Evolutionary conservation across 1,284 basidiomycete species (phyloP), one percentile per base, ranked within the genome.

Genomic region (Termitomyces sp.): DNA sequence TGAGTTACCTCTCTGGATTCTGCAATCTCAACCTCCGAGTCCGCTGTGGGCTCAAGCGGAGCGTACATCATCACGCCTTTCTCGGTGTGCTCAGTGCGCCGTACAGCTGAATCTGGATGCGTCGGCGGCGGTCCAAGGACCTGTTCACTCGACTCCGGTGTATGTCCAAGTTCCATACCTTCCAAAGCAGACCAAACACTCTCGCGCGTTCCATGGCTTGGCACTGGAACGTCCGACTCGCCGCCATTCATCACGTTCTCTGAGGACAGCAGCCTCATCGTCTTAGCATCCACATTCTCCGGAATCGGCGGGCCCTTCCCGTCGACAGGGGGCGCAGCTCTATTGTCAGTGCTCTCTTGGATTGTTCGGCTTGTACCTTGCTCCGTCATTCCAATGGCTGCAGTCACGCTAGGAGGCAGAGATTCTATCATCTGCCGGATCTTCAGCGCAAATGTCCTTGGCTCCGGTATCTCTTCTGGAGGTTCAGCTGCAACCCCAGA

Each of bases 21-120:
- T 17, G 87, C 88, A 19, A 90, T 69, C 65, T 88, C 84, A 26
- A 88, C 77, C 54, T 81, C 71, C 2, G 86, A 86, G 44, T 79
- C 75, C 4, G 73, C 71, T 28, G 77, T 74, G 2, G 86, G 87
- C 52, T 83, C 71, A 51, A 90, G 69, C 1, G 88, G 88, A 0
- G 78, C 77, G 61, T 86, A 89, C 68, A 90, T 75, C 88, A 90
- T 90, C 38, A 90, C 68, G 36, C 82, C 78, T 13, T 78, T 73
- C 50, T 75, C 74, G 41, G 74, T 70, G 47, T 71, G 69, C 43
- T 71, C 68, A 10, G 33, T 2, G n/a, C 13, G 43, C 17, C 17
- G 36, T 26, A 38, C 7, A 38, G 13, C 24, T n/a, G 1, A 28
- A 62, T 64, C 45, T 31, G 48, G 9, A 52, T 44, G 56, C 60